These are phyloP conservation scores for Tylopilus sp. DNA, from an alignment of 768 basidiomycete species.

Conservation along the genomic window DNA sequence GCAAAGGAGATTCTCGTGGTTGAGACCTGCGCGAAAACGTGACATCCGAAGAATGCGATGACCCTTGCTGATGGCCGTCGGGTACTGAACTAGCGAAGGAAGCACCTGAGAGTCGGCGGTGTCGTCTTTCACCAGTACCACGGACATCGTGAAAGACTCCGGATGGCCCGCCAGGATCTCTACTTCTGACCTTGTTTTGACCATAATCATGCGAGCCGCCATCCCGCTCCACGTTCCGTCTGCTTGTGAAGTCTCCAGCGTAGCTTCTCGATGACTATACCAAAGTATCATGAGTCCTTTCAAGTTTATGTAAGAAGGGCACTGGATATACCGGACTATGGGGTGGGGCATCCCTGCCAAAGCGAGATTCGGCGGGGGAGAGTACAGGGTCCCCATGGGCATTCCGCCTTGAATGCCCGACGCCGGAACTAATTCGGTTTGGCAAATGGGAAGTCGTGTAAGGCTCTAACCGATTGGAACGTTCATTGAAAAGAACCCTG, in stretches of 20 bases:
- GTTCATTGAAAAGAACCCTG: slow-evolving; percentile 92
- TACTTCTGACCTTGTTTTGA: slow-evolving; percentile 17
- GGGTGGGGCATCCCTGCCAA: slow-evolving; percentile 44
- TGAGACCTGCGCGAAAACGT: slow-evolving; percentile 34
- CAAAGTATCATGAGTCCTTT: slow-evolving; percentile 14
- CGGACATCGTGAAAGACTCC: slow-evolving; percentile 19
- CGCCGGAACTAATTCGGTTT: slow-evolving; percentile 36
- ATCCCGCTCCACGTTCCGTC: slow-evolving; percentile 21
- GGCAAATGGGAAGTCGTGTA: slow-evolving; percentile 54
- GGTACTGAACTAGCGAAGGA: slow-evolving; percentile 21
- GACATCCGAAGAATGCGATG: slow-evolving; percentile 20
- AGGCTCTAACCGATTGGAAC: slow-evolving; percentile 85
- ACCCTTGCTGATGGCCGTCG: slow-evolving; percentile 19
- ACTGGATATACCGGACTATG: slow-evolving; percentile 40
- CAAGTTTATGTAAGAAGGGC: slow-evolving; percentile 60
- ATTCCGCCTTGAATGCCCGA: slow-evolving; percentile 39
- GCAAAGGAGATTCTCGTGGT: slow-evolving; percentile 43
- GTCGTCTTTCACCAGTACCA: slow-evolving; percentile 13
- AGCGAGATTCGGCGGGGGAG: slow-evolving; percentile 42
- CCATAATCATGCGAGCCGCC: slow-evolving; percentile 12
- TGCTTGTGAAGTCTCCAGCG: slow-evolving; percentile 15
- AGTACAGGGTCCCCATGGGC: slow-evolving; percentile 40
- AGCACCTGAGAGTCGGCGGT: slow-evolving; percentile 22
- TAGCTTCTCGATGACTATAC: slow-evolving; percentile 18
- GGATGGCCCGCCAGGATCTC: slow-evolving; percentile 13